Evolutionary conservation across 2,329 filamentous ascomycete genomes (phyloP), one percentile per base, ranked within the genome.

Genomic region (Thyridium curvatum): DNA sequence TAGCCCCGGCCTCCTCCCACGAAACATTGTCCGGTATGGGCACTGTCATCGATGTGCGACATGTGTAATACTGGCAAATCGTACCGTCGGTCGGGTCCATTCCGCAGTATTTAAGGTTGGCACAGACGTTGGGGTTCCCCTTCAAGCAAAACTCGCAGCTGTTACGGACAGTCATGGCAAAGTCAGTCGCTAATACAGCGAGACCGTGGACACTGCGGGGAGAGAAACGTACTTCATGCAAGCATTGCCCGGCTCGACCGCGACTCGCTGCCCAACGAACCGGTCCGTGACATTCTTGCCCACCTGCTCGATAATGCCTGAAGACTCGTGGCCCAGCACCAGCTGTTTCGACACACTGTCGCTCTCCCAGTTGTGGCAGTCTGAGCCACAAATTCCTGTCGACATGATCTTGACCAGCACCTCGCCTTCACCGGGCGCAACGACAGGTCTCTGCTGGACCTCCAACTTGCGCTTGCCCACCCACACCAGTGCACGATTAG

Each of bases 51-150:
- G 37, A 84, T 59, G 12, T 64, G 51, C 32, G 37, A 35, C 49
- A 52, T 2, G 44, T 46, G 56, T 82, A 83, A 61, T 79, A 84
- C 49, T 77, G 74, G 29, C 79, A 77, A 14, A 85, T 62, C 0
- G 80, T 84, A 10, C 80, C 80, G 50, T 85, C 79, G 44, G 72
- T 76, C 4, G 81, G 81, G 16, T 81, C 81, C 8, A 81, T 83
- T 2, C 80, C 80, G 3, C 80, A 80, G 53, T 84, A 85, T 1
- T 61, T 62, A 73, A 85, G 82, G 43, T 78, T 66, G 12, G 70
- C 63, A 49, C 81, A 85, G 10, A 83, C 66, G 49, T 84, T 84
- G 60, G 83, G 82, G 47, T 72, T 71, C 30, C 80, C 80, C 18
- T 69, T 41, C 4, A 46, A 33, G 42, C 50, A 53, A 29, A 53